Evolutionary conservation across 768 basidiomycete genomes (phyloP).

Genomic region (Rhodotorula paludigena): DNA sequence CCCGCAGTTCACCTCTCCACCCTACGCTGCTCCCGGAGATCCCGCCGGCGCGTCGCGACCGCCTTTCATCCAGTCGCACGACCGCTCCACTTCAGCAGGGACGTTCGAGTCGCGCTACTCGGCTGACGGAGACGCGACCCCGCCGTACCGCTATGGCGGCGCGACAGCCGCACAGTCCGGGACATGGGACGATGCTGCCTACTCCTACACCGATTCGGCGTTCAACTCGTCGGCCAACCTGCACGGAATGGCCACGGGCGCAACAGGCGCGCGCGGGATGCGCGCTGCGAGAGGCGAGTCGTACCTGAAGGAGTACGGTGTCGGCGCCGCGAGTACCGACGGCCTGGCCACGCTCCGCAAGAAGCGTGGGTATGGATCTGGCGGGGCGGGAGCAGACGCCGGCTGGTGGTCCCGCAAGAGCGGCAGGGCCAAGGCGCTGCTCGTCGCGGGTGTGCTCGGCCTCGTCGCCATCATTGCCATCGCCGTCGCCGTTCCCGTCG

Average conservation of each 20-base stretch:
- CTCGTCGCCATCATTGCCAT: conserved; percentile 47
- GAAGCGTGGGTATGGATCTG: not conserved
- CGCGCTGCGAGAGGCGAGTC: not conserved
- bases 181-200: not conserved
- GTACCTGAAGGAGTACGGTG: not conserved
- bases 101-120: conserved; percentile 10
- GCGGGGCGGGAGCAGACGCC: not conserved
- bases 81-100: not conserved
- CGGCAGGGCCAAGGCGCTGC: not conserved
- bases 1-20: not conserved
- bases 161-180: not conserved
- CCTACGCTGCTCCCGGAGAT: not conserved
- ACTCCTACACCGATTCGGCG: not conserved
- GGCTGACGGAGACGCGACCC: not conserved
- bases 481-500: conserved; percentile 62
- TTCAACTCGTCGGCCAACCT: not conserved
- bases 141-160: not conserved
- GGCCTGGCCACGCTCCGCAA: not conserved
- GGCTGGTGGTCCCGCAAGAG: conserved; percentile 24
- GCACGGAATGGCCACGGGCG: not conserved
- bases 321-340: not conserved
- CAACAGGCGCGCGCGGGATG: not conserved
- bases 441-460: conserved; percentile 12
- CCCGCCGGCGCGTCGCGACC: no score
- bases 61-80: not conserved